Conservation (phyloP, 169 alveolate species). For the Theileria sp. region DNA sequence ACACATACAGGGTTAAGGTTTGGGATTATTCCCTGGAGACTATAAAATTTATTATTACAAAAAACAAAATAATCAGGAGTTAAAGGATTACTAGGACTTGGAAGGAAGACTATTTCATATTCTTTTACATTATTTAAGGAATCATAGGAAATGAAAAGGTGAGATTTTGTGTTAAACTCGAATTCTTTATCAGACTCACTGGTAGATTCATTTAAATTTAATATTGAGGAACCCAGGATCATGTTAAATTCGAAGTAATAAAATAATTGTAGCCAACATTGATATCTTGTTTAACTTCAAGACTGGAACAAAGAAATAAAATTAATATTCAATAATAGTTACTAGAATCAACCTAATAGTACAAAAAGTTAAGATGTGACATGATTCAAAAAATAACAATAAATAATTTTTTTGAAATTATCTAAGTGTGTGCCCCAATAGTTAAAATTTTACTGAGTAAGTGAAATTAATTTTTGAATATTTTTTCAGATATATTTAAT, state of each 20-base stretch:
- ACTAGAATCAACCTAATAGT: neutral
- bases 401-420: no score
- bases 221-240: constrained; percentile 14
- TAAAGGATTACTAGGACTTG: constrained; percentile 28
- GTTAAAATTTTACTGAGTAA: neutral
- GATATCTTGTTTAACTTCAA: neutral
- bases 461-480: neutral
- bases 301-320: constrained; percentile 4
- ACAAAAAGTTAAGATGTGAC: neutral
- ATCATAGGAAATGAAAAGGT: neutral
- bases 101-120: constrained; percentile 38
- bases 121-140: neutral
- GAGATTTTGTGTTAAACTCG: neutral
- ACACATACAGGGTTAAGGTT: constrained; percentile 45
- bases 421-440: constrained; percentile 3
- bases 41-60: constrained; percentile 11
- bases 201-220: constrained; percentile 3
- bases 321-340: constrained; percentile 16
- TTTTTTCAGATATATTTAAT: neutral
- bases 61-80: constrained; percentile 8
- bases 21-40: constrained; percentile 59
- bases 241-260: neutral
- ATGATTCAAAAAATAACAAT: no score
- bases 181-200: neutral
- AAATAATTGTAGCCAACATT: neutral